phyloP scores from a whole-genome alignment of 2,329 filamentous ascomycete genomes.

The Pseudogymnoascus sp. region DNA sequence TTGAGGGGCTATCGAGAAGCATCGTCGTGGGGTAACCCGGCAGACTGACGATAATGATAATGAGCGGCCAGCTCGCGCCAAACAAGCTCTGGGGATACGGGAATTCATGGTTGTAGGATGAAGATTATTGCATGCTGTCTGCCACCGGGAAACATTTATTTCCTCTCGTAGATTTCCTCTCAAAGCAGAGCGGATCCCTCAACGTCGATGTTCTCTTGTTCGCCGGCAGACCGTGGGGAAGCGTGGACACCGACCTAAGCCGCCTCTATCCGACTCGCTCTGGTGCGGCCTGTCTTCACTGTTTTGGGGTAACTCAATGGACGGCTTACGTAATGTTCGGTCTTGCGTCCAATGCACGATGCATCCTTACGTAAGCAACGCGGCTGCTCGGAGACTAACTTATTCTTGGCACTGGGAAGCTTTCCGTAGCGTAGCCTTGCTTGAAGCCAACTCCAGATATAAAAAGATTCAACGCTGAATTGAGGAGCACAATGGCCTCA shows the following conservation, averaged over 20 bases:
- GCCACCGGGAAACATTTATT: conserved; percentile 6
- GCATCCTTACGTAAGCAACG: neutral
- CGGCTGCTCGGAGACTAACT: neutral
- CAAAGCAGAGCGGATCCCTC: conserved; percentile 9
- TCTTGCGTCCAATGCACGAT: neutral
- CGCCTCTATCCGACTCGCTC: conserved; percentile 7
- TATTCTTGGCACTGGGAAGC: conserved; percentile 2
- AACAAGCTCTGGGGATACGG: conserved; percentile 3
- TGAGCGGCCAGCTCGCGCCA: conserved; percentile 5
- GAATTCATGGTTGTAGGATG: conserved; percentile 8
- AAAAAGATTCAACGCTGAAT: conserved; percentile 5
- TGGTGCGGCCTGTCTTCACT: neutral
- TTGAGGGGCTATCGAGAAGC: neutral
- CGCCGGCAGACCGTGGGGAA: conserved; percentile 3
- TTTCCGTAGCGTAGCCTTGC: conserved; percentile 7
- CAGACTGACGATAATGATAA: conserved; percentile 7
- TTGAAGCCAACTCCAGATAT: conserved; percentile 1
- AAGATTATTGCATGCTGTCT: conserved; percentile 7
- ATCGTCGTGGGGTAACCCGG: conserved; percentile 4
- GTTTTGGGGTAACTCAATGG: neutral
- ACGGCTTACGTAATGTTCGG: neutral
- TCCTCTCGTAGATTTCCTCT: conserved; percentile 5
- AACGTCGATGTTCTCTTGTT: conserved; percentile 7
- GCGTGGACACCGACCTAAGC: conserved; percentile 4
- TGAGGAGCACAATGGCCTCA: conserved; percentile 19